Evolutionary conservation across 371 early-diverging fungal species (phyloP).

Genomic region (Mycotypha africana): DNA sequence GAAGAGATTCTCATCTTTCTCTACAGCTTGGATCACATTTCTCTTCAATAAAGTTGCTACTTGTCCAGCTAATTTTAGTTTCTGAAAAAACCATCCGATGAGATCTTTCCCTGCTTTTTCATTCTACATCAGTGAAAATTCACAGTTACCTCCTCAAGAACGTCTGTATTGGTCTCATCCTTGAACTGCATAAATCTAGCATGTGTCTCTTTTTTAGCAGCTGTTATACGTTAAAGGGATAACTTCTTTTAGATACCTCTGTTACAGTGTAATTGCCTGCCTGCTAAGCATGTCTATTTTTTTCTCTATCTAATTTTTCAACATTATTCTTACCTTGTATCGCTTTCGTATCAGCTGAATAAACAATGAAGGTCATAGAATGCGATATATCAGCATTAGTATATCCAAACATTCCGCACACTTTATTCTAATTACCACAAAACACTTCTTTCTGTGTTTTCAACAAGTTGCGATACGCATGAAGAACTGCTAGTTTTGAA

Average conservation of each 20-base stretch:
- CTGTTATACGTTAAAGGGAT: conserved; percentile 6
- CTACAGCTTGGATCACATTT: conserved; percentile 39
- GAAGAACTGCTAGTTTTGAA: conserved; percentile 34
- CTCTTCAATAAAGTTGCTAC: conserved; percentile 30
- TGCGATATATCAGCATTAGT: not conserved
- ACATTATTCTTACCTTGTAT: too few relatives aligned
- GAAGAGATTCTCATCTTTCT: conserved; percentile 22
- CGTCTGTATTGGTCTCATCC: conserved; percentile 36
- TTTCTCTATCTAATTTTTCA: too few relatives aligned
- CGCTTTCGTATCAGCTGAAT: not conserved
- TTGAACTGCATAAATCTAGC: conserved; percentile 37
- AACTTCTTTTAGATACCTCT: too few relatives aligned
- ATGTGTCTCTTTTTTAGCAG: conserved; percentile 40
- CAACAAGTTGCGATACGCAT: conserved; percentile 36
- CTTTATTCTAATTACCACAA: too few relatives aligned
- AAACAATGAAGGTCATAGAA: not conserved
- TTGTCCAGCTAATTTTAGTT: conserved; percentile 33
- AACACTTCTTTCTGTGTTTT: conserved; percentile 40
- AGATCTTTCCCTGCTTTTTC: not conserved
- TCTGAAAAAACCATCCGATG: conserved; percentile 11
- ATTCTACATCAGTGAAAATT: too few relatives aligned
- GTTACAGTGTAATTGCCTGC: too few relatives aligned
- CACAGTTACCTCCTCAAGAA: conserved; percentile 43
- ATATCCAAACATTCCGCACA: too few relatives aligned
- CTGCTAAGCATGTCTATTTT: too few relatives aligned